These are phyloP conservation scores for Triticum dicoccoides DNA, from an alignment of 176 grass and related monocot species.

Conservation along the genomic window DNA sequence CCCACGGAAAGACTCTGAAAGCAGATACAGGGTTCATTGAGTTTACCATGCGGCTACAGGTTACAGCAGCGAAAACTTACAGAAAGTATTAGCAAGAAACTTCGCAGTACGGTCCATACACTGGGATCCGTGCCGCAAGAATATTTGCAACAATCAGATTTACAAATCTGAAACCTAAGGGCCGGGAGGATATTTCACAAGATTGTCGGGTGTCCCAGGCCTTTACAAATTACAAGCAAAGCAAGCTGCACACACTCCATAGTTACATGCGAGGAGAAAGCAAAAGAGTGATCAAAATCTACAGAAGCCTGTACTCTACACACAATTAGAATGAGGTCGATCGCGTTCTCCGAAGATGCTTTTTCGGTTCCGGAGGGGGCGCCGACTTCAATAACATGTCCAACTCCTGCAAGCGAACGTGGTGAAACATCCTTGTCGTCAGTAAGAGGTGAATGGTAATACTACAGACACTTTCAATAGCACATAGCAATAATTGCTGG, in stretches of 20 bases:
- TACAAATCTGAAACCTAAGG: slow-evolving; percentile 3
- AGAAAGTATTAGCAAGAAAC: background rate
- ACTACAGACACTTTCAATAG: background rate
- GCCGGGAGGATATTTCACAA: background rate
- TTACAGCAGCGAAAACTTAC: background rate
- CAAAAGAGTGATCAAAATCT: background rate
- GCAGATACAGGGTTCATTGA: background rate
- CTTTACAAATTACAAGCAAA: slow-evolving; percentile 2
- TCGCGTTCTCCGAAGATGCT: background rate
- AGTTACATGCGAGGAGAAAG: background rate
- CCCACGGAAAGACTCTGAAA: background rate
- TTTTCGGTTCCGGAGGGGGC: slow-evolving; percentile 7
- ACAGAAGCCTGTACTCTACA: background rate
- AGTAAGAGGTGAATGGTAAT: background rate
- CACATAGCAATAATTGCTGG: background rate
- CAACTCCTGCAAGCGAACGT: background rate
- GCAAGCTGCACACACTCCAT: background rate
- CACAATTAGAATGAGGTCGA: slow-evolving; percentile 10
- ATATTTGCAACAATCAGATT: background rate
- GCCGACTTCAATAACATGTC: background rate
- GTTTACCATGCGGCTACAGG: background rate
- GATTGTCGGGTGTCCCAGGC: background rate
- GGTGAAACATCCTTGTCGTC: background rate
- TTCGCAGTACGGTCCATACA: background rate
- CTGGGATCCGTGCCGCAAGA: background rate